Conservation (phyloP, 176 grass and related monocot species). For the Guadua angustifolia region DNA sequence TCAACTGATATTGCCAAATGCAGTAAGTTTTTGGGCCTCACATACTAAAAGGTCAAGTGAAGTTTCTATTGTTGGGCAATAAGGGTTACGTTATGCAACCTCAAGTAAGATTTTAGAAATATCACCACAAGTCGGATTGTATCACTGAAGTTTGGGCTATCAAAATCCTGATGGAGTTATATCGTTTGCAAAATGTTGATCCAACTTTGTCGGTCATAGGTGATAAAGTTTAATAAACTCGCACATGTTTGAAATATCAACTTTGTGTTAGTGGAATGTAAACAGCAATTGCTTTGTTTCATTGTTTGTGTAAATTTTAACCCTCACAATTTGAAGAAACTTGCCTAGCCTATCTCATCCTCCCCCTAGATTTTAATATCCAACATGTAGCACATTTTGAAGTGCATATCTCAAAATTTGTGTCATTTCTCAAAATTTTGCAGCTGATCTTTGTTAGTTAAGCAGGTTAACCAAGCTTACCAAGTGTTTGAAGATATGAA, state of each 20-base stretch:
- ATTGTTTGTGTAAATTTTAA: slow-evolving; percentile 20
- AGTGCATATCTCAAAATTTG: slow-evolving; percentile 11
- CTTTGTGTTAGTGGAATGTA: not conserved
- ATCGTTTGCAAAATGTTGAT: not conserved
- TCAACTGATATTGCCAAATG: not conserved
- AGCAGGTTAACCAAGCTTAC: slow-evolving; percentile 78
- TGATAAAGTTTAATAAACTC: not conserved
- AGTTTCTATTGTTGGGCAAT: slow-evolving; percentile 11
- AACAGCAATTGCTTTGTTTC: slow-evolving; percentile 11
- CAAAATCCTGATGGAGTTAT: not conserved
- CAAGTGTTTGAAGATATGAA: slow-evolving; percentile 98
- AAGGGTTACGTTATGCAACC: not conserved
- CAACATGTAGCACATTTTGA: not conserved
- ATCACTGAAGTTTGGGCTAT: not conserved
- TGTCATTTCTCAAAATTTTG: not conserved
- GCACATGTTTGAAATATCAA: slow-evolving; percentile 11
- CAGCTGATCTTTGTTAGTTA: slow-evolving; percentile 42
- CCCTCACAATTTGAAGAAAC: not conserved
- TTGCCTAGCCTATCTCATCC: not conserved
- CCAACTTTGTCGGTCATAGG: not conserved
- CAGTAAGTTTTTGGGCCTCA: not conserved
- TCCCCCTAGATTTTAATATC: not conserved
- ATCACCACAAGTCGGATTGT: slow-evolving; percentile 1
- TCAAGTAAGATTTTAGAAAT: not conserved
- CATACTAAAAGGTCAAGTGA: not conserved